Conservation (phyloP, 1,139 yeast species). For the Pichia terricola region DNA sequence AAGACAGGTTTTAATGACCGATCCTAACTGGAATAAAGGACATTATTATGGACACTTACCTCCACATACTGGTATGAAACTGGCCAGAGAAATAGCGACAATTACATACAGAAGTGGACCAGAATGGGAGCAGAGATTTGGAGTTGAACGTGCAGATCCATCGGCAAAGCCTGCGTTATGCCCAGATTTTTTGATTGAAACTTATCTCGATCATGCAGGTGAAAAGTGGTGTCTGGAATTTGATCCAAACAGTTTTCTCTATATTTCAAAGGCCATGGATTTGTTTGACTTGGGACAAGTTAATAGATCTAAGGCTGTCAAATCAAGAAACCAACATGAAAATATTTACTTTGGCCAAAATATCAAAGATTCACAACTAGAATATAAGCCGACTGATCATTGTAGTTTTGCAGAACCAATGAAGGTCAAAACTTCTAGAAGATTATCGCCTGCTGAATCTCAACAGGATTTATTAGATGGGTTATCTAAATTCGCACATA, state of each 20-base stretch:
- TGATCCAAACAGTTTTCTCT: constrained; percentile 82
- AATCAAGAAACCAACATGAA: constrained; percentile 33
- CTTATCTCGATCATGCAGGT: constrained; percentile 89
- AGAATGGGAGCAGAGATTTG: constrained; percentile 92
- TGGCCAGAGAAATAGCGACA: constrained; percentile 89
- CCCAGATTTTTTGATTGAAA: constrained; percentile 87
- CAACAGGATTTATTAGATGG: constrained; percentile 57
- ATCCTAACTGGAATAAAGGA: constrained; percentile 91
- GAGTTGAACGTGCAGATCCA: constrained; percentile 80
- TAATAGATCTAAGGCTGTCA: constrained; percentile 36
- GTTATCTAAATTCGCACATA: constrained; percentile 49
- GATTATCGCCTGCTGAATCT: constrained; percentile 42
- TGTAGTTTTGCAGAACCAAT: constrained; percentile 43
- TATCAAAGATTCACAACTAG: constrained; percentile 19
- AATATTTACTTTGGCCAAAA: constrained; percentile 22
- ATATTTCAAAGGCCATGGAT: constrained; percentile 91
- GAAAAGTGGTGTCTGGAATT: constrained; percentile 87
- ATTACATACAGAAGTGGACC: constrained; percentile 93
- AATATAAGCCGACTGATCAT: constrained; percentile 19
- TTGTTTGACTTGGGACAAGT: constrained; percentile 67
- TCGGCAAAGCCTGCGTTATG: constrained; percentile 75
- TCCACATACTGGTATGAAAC: constrained; percentile 92
- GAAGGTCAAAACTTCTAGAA: constrained; percentile 34
- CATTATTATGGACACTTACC: constrained; percentile 66
- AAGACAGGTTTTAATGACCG: constrained; percentile 88